These are phyloP conservation scores for Aspergillus phoenicis DNA, from an alignment of 2,329 filamentous ascomycete genomes.

Conservation along the genomic window DNA sequence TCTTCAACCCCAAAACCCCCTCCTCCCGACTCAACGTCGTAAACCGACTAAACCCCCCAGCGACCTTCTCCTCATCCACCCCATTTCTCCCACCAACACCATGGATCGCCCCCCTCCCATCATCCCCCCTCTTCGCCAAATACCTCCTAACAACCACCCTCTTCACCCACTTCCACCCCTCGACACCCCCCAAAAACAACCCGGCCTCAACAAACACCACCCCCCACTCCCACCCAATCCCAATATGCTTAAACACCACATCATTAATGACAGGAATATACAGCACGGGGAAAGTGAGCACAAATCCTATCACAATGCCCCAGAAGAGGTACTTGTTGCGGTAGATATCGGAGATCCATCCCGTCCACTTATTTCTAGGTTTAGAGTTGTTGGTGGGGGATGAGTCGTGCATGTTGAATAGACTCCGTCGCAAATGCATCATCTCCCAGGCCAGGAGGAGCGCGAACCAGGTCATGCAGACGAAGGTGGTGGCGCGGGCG, in stretches of 20 bases:
- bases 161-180: conserved; percentile 71
- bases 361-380: conserved; percentile 61
- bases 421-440: conserved; percentile 69
- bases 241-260: conserved; percentile 66
- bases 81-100: conserved; percentile 7
- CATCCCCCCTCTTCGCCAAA: conserved; percentile 1
- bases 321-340: conserved; percentile 73
- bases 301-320: conserved; percentile 60
- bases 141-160: conserved; percentile 49
- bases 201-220: conserved; percentile 64
- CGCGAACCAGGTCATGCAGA: conserved; percentile 74
- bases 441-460: conserved; percentile 80
- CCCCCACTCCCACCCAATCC: conserved; percentile 70
- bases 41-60: conserved; percentile 35
- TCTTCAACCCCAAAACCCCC: not conserved
- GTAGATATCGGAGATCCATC: conserved; percentile 71
- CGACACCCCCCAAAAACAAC: conserved; percentile 66
- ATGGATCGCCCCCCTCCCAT: not conserved
- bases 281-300: conserved; percentile 61
- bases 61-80: not conserved
- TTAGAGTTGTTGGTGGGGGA: not conserved
- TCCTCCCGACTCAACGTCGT: conserved; percentile 34
- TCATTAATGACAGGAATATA: conserved; percentile 71
- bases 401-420: conserved; percentile 68
- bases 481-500: conserved; percentile 72